These are phyloP conservation scores for Abortiporus biennis DNA, from an alignment of 1,284 basidiomycete genomes.

Conservation along the genomic window DNA sequence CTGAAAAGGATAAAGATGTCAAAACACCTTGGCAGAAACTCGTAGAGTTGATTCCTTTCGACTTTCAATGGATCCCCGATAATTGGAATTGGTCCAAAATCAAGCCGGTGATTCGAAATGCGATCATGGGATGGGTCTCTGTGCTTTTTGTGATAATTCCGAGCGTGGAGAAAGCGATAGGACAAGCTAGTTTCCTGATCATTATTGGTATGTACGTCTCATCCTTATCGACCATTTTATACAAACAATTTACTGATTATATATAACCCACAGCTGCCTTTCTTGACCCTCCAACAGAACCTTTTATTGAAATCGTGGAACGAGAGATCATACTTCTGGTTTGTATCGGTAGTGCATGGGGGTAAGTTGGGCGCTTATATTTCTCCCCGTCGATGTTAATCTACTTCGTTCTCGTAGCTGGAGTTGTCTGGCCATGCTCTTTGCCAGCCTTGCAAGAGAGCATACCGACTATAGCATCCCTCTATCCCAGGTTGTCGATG, in stretches of 20 bases:
- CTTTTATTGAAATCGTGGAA: constrained; percentile 64
- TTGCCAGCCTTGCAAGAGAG: constrained; percentile 54
- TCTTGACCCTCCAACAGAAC: constrained; percentile 63
- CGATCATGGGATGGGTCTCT: constrained; percentile 59
- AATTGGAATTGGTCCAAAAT: constrained; percentile 54
- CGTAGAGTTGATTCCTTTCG: constrained; percentile 10
- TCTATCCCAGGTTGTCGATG: constrained; percentile 33
- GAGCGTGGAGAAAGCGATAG: constrained; percentile 43
- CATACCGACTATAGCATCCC: constrained; percentile 36
- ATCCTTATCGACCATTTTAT: background rate
- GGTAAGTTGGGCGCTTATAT: no score
- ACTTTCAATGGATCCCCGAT: constrained; percentile 48
- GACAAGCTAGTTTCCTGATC: constrained; percentile 64
- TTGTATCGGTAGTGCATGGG: constrained; percentile 53
- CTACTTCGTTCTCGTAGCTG: constrained; percentile 38
- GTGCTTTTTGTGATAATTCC: constrained; percentile 61
- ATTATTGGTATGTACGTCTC: constrained; percentile 42
- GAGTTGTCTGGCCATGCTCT: constrained; percentile 59
- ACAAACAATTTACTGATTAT: background rate
- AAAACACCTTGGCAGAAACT: background rate
- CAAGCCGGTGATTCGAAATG: constrained; percentile 62
- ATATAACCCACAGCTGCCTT: constrained; percentile 41
- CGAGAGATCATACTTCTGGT: constrained; percentile 58
- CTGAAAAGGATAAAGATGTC: background rate
- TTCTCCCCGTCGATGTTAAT: no score